Conservation (phyloP, 176 grass and related monocot species). For the Carex kokanica region DNA sequence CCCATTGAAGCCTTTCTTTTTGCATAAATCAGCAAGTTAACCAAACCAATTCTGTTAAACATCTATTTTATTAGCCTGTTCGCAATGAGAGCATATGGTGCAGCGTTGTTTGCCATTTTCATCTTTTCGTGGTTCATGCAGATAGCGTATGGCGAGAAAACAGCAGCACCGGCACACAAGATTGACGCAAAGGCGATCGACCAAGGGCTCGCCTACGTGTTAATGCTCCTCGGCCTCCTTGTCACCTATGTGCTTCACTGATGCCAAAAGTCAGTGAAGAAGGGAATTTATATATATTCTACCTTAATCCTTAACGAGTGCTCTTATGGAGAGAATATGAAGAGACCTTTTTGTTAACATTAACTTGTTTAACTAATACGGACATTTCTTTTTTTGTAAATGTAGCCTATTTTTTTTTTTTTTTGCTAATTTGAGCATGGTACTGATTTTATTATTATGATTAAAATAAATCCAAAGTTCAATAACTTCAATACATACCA, state of each 20-base stretch:
- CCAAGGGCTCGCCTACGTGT: slow-evolving; percentile 49
- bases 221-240: slow-evolving; percentile 56
- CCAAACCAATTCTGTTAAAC: not conserved
- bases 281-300: not conserved
- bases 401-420: too few species aligned
- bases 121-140: not conserved
- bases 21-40: not conserved
- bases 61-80: not conserved
- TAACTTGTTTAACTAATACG: too few species aligned
- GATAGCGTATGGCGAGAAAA: slow-evolving; percentile 17
- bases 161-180: not conserved
- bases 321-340: not conserved
- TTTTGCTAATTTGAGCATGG: too few species aligned
- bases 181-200: slow-evolving; percentile 51
- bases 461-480: too few species aligned
- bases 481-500: too few species aligned
- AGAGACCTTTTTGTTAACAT: too few species aligned
- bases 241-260: slow-evolving; percentile 58
- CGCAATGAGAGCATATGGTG: not conserved
- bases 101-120: not conserved
- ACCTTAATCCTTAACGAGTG: not conserved
- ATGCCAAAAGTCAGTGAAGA: not conserved
- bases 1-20: not conserved
- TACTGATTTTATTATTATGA: too few species aligned
- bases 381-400: too few species aligned